Conservation (phyloP, 2,329 filamentous ascomycete species). For the Arthrocladium fulminans region DNA sequence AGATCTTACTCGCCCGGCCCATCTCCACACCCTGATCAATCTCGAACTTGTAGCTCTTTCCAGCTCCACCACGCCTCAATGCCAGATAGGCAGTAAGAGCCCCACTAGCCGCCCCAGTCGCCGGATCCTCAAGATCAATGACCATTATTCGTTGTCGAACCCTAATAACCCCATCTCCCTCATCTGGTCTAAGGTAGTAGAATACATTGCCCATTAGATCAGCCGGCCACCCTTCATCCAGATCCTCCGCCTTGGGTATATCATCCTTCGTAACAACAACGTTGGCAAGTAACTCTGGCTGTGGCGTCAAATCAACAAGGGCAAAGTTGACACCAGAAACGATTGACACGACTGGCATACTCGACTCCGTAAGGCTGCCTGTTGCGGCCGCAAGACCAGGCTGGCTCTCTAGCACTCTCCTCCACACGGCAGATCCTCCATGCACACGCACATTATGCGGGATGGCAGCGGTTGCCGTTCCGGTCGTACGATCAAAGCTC, state of each 20-base stretch:
- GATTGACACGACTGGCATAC: constrained; percentile 28
- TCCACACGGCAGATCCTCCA: not conserved
- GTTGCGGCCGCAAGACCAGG: constrained; percentile 19
- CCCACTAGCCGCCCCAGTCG: constrained; percentile 55
- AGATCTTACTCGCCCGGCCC: constrained; percentile 42
- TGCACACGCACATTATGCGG: constrained; percentile 32
- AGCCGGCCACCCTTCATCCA: constrained; percentile 29
- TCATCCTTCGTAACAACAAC: constrained; percentile 23
- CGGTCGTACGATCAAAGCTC: constrained; percentile 8
- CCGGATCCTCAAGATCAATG: constrained; percentile 45
- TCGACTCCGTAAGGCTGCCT: constrained; percentile 4
- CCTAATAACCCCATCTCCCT: not conserved
- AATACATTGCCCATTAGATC: constrained; percentile 27
- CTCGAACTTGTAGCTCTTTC: constrained; percentile 34
- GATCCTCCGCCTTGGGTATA: constrained; percentile 16
- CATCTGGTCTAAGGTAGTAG: constrained; percentile 16
- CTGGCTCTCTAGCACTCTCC: constrained; percentile 8
- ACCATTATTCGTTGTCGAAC: constrained; percentile 16
- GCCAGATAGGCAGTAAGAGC: constrained; percentile 44
- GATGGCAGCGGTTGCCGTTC: constrained; percentile 20
- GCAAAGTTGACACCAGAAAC: constrained; percentile 46
- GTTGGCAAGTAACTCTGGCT: constrained; percentile 47
- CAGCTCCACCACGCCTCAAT: constrained; percentile 15
- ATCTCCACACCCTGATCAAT: constrained; percentile 61
- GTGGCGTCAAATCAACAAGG: constrained; percentile 52